A percentile compares a stretch with the other conserved stretches of the same genome.
phyloP scores from a whole-genome alignment of 2,329 filamentous ascomycete genomes.

The Magnaporthiopsis incrustans region DNA sequence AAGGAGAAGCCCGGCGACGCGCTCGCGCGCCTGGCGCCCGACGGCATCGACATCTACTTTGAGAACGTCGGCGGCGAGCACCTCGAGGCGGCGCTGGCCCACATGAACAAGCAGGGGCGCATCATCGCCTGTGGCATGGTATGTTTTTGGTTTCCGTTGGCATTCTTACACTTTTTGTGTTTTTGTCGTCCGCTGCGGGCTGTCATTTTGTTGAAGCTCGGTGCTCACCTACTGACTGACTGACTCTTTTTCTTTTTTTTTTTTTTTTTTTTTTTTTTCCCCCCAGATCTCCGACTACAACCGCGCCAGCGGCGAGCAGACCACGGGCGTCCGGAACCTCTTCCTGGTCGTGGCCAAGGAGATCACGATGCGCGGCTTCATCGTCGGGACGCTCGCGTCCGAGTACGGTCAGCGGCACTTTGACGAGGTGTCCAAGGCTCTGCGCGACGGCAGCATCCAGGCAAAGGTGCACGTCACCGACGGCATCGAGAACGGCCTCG shows the following conservation, averaged over 20 bases:
- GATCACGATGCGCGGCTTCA: conserved; percentile 66
- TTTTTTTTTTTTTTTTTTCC: conserved; percentile 20
- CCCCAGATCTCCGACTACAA: conserved; percentile 69
- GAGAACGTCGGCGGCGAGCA: conserved; percentile 48
- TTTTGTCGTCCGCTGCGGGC: too few species aligned
- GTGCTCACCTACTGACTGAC: too few species aligned
- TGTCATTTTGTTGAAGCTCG: too few species aligned
- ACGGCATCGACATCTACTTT: conserved; percentile 65
- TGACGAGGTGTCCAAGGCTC: conserved; percentile 67
- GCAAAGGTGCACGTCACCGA: conserved; percentile 59
- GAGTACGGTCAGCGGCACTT: conserved; percentile 64
- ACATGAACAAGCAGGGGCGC: conserved; percentile 54
- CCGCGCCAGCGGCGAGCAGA: conserved; percentile 34
- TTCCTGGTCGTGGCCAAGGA: conserved; percentile 59
- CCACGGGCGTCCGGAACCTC: conserved; percentile 59
- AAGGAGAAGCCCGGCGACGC: conserved; percentile 64
- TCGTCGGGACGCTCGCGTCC: conserved; percentile 52
- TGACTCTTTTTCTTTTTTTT: neutral
- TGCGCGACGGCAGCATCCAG: conserved; percentile 68
- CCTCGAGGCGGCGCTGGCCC: conserved; percentile 35
- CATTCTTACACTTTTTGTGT: conserved; percentile 10
- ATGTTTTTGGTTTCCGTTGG: conserved; percentile 15
- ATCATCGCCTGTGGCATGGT: conserved; percentile 58
- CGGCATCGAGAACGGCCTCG: conserved; percentile 68
- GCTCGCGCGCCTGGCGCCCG: conserved; percentile 60